phyloP scores from a whole-genome alignment of 176 grass and related monocot genomes.

The Musa beccarii region DNA sequence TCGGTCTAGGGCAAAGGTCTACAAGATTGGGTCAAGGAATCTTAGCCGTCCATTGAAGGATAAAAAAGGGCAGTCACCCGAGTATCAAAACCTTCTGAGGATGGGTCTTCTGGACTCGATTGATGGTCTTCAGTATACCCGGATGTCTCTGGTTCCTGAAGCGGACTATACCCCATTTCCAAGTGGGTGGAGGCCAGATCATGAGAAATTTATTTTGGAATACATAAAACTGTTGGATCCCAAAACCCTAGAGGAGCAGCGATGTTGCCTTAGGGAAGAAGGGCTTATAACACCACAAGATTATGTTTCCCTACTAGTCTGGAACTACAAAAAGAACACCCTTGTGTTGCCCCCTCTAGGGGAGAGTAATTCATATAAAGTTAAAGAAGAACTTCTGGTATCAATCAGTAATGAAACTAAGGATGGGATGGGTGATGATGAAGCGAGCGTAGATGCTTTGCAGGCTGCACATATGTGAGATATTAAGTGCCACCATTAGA shows the following conservation, averaged over 20 bases:
- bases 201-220: constrained; percentile 78
- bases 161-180: constrained; percentile 76
- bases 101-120: constrained; percentile 89
- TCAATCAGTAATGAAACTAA: constrained; percentile 36
- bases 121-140: constrained; percentile 88
- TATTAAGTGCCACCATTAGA: background rate
- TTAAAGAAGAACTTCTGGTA: constrained; percentile 35
- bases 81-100: constrained; percentile 89
- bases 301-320: constrained; percentile 81
- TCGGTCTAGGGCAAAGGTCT: constrained; percentile 93
- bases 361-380: constrained; percentile 27
- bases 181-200: constrained; percentile 63
- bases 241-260: constrained; percentile 58
- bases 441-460: constrained; percentile 18
- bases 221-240: constrained; percentile 75
- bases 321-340: constrained; percentile 97
- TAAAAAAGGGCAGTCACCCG: constrained; percentile 87
- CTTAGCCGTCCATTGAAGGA: constrained; percentile 92
- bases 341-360: constrained; percentile 38
- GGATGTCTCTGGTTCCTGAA: constrained; percentile 96
- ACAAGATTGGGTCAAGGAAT: constrained; percentile 96
- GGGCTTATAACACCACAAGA: constrained; percentile 86
- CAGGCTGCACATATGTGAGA: background rate
- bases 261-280: constrained; percentile 56
- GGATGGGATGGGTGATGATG: constrained; percentile 21